Percentiles rank a stretch among this genome's conserved stretches.
Conservation (phyloP, 768 basidiomycete genomes). For the Arthromyces matolae region DNA sequence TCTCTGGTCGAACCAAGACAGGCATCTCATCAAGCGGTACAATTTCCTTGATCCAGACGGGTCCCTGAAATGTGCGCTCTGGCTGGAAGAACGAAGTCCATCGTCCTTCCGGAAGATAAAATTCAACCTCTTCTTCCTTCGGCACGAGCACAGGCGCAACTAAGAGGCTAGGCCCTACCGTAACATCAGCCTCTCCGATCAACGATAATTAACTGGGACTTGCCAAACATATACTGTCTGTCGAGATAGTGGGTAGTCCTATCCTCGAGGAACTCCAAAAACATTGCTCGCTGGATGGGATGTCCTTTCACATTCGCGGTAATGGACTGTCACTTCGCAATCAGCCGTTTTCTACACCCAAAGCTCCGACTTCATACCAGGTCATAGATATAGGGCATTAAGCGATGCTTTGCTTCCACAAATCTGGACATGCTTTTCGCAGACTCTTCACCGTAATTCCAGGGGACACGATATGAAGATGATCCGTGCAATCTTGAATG, state of each 20-base stretch:
- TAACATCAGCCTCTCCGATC: background rate
- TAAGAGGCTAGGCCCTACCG: slow-evolving; percentile 50
- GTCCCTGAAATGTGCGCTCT: slow-evolving; percentile 51
- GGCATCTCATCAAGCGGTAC: slow-evolving; percentile 65
- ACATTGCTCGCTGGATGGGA: slow-evolving; percentile 63
- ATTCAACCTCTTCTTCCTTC: slow-evolving; percentile 49
- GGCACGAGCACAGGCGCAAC: slow-evolving; percentile 62
- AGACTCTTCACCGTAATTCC: slow-evolving; percentile 72
- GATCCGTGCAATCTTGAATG: slow-evolving; percentile 75
- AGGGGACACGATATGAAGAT: slow-evolving; percentile 72
- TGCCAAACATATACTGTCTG: slow-evolving; percentile 51
- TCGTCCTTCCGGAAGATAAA: slow-evolving; percentile 56
- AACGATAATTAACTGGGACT: slow-evolving; percentile 2
- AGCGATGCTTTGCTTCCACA: slow-evolving; percentile 59
- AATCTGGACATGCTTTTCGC: slow-evolving; percentile 59
- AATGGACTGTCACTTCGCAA: slow-evolving; percentile 54
- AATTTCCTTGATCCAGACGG: slow-evolving; percentile 57
- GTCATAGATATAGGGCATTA: slow-evolving; percentile 72
- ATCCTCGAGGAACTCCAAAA: slow-evolving; percentile 59
- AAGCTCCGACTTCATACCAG: slow-evolving; percentile 46
- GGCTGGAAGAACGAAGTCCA: slow-evolving; percentile 63
- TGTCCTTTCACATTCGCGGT: slow-evolving; percentile 48
- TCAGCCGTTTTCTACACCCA: too few species aligned
- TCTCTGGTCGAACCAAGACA: slow-evolving; percentile 60
- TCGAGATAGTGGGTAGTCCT: slow-evolving; percentile 58